Conservation (phyloP, 2,329 filamentous ascomycete species). For the Dryadomyces quercus-mongolicae region DNA sequence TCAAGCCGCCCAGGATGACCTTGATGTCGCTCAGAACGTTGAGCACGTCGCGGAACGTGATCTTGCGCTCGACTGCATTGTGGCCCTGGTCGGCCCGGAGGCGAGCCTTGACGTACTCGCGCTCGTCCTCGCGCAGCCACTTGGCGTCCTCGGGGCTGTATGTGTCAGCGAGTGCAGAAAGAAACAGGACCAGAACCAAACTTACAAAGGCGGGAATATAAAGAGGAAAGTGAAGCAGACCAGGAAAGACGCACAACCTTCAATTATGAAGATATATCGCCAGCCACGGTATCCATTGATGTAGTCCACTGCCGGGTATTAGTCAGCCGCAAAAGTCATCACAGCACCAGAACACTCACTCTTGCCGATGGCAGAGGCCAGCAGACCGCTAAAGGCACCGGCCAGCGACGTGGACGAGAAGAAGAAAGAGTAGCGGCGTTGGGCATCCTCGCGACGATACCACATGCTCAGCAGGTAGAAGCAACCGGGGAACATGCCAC, state of each 20-base stretch:
- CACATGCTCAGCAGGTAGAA: constrained; percentile 74
- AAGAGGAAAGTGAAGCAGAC: constrained; percentile 55
- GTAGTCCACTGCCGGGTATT: constrained; percentile 42
- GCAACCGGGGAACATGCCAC: constrained; percentile 62
- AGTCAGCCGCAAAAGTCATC: background rate
- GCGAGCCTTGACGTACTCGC: constrained; percentile 51
- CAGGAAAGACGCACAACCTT: constrained; percentile 52
- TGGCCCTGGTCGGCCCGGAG: constrained; percentile 57
- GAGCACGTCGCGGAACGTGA: constrained; percentile 46
- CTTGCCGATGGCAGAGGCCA: constrained; percentile 80
- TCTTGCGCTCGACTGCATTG: constrained; percentile 49
- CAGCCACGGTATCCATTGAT: constrained; percentile 57
- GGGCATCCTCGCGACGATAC: constrained; percentile 80
- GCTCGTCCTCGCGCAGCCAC: constrained; percentile 62
- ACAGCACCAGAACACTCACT: constrained; percentile 27
- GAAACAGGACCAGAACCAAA: background rate
- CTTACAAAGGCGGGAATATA: constrained; percentile 54
- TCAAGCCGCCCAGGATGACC: constrained; percentile 61
- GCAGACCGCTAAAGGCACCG: constrained; percentile 73
- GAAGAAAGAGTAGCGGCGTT: constrained; percentile 89
- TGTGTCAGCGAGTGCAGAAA: background rate
- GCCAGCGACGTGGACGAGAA: constrained; percentile 73
- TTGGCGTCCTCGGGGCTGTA: constrained; percentile 51
- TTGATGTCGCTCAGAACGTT: constrained; percentile 62
- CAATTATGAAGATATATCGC: constrained; percentile 77